phyloP scores from a whole-genome alignment of 331 rosid genomes.

The Stylosanthes scabra region DNA sequence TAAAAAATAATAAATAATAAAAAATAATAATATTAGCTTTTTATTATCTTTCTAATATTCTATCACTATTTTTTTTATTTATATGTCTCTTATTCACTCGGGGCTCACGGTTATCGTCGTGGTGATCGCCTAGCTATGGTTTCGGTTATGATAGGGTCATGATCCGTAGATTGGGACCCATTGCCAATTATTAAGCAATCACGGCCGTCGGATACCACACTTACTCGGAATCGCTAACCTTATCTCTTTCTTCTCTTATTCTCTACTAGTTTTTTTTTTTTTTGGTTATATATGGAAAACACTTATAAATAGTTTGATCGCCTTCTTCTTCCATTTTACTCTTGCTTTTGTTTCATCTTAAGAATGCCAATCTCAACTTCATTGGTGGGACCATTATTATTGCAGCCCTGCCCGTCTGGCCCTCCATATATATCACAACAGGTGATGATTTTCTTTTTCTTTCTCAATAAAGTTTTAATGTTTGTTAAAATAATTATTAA shows the following conservation, averaged over 20 bases:
- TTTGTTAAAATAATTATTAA: too few relatives aligned
- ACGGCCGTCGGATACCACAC: conserved; percentile 25
- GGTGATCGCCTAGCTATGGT: neutral
- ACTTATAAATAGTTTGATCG: neutral
- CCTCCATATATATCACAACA: conserved; percentile 12
- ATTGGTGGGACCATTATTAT: conserved; percentile 30
- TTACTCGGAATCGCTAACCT: conserved; percentile 32
- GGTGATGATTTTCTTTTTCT: neutral
- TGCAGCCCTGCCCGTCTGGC: conserved; percentile 18
- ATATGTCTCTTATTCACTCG: too few relatives aligned
- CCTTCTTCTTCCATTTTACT: neutral
- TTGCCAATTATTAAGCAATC: conserved; percentile 44
- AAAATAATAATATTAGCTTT: too few relatives aligned
- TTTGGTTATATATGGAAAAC: neutral
- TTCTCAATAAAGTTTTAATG: neutral
- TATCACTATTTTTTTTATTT: too few relatives aligned
- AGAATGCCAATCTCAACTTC: conserved; percentile 2
- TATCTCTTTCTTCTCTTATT: neutral
- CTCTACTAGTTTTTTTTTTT: neutral
- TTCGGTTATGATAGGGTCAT: neutral
- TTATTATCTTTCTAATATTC: too few relatives aligned
- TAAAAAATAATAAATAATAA: too few relatives aligned
- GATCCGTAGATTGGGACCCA: conserved; percentile 29
- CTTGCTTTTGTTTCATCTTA: neutral
- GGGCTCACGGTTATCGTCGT: too few relatives aligned